These are phyloP conservation scores for Meyerozyma sp. DNA, from an alignment of 1,139 yeast genomes.

Conservation along the genomic window DNA sequence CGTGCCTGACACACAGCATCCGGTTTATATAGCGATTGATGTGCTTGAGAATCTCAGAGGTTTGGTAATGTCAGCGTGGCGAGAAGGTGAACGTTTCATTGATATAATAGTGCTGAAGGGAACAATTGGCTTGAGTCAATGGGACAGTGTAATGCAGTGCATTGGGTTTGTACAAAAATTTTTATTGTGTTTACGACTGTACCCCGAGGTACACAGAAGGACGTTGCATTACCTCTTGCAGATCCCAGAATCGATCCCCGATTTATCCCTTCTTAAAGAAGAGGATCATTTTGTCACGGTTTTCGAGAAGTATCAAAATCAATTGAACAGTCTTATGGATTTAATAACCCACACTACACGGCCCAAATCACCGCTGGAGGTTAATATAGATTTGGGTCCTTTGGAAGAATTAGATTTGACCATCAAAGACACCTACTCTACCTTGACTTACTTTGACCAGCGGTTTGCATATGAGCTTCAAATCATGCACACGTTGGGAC, in stretches of 20 bases:
- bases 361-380: neutral
- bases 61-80: neutral
- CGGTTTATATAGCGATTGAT: neutral
- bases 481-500: neutral
- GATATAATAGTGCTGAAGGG: slow-evolving; percentile 5
- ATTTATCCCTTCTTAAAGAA: slow-evolving; percentile 9
- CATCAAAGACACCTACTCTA: neutral
- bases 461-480: neutral
- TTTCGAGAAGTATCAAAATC: slow-evolving; percentile 6
- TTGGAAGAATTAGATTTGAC: neutral
- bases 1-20: neutral
- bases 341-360: neutral
- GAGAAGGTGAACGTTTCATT: neutral
- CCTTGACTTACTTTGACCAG: neutral
- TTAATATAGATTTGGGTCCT: neutral
- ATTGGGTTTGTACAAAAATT: neutral
- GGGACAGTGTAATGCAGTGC: slow-evolving; percentile 1
- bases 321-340: neutral
- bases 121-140: slow-evolving; percentile 8
- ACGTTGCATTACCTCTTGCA: neutral
- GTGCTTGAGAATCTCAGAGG: neutral
- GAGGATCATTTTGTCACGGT: slow-evolving; percentile 11
- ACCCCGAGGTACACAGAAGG: neutral
- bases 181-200: neutral
- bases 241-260: neutral